Evolutionary conservation across 2,329 filamentous ascomycete genomes (phyloP).

Genomic region (Claviceps digitariae): DNA sequence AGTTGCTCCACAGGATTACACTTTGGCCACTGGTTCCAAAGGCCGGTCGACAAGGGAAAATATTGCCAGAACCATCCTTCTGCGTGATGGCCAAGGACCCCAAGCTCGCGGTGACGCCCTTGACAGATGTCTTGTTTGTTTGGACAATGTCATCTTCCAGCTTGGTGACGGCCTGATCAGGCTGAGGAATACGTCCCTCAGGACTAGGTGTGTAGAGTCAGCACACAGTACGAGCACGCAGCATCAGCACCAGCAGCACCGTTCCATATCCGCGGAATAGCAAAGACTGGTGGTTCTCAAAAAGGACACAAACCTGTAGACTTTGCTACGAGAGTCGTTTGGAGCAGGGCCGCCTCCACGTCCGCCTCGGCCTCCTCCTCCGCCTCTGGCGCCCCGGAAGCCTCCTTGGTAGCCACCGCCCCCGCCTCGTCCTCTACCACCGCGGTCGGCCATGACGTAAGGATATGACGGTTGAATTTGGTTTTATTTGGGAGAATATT

Average conservation of each 20-base stretch:
- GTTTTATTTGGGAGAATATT: no score
- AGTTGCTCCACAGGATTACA: slow-evolving; percentile 40
- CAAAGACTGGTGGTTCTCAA: neutral
- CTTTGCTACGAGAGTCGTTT: slow-evolving; percentile 9
- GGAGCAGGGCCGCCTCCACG: slow-evolving; percentile 13
- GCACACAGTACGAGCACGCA: no score
- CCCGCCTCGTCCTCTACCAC: slow-evolving; percentile 11
- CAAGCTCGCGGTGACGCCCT: slow-evolving; percentile 23
- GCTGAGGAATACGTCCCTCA: slow-evolving; percentile 8
- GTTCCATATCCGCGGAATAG: neutral
- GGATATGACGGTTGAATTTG: neutral
- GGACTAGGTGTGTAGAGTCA: slow-evolving; percentile 10
- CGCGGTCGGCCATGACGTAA: slow-evolving; percentile 15
- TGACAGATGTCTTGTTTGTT: slow-evolving; percentile 14
- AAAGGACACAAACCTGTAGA: slow-evolving; percentile 8
- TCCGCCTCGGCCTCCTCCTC: slow-evolving; percentile 7
- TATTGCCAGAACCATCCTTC: slow-evolving; percentile 10
- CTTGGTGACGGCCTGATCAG: slow-evolving; percentile 16
- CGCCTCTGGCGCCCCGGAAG: slow-evolving; percentile 4
- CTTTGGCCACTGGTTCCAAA: slow-evolving; percentile 30
- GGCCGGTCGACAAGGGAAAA: slow-evolving; percentile 34
- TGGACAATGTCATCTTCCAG: slow-evolving; percentile 29
- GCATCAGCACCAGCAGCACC: neutral
- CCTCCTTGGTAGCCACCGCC: slow-evolving; percentile 6
- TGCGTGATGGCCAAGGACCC: slow-evolving; percentile 18